Conservation (phyloP, 1,284 basidiomycete species). For the Ganoderma sinense region DNA sequence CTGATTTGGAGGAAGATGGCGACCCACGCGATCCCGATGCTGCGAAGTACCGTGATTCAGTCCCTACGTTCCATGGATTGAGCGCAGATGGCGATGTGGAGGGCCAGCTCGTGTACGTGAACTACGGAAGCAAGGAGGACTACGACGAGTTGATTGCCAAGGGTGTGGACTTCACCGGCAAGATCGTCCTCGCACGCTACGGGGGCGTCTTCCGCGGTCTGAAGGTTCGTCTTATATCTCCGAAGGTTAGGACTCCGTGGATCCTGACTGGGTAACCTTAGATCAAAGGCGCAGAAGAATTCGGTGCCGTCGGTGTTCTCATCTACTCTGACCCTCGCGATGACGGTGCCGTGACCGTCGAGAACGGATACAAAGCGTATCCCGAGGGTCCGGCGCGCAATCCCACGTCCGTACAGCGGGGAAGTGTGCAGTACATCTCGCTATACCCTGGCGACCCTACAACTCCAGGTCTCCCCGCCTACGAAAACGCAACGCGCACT, state of each 20-base stretch:
- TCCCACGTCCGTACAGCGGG: constrained; percentile 86
- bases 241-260: too few relatives aligned
- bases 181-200: constrained; percentile 88
- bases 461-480: constrained; percentile 90
- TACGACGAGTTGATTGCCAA: constrained; percentile 44
- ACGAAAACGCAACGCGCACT: constrained; percentile 80
- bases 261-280: constrained; percentile 38
- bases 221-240: constrained; percentile 52
- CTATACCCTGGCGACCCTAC: constrained; percentile 87
- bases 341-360: constrained; percentile 83
- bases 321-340: constrained; percentile 93
- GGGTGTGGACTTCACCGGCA: constrained; percentile 81
- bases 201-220: constrained; percentile 86
- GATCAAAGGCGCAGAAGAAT: constrained; percentile 85
- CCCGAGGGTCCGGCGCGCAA: constrained; percentile 91
- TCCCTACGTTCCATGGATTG: constrained; percentile 77
- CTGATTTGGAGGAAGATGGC: constrained; percentile 73
- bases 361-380: constrained; percentile 80
- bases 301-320: constrained; percentile 76
- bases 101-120: constrained; percentile 83
- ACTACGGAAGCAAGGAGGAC: constrained; percentile 79
- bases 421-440: constrained; percentile 86
- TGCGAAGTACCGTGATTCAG: constrained; percentile 59
- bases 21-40: constrained; percentile 71
- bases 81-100: constrained; percentile 69